Conservation (phyloP, 106 monocot species). For the Dendrobium chrysotoxum region DNA sequence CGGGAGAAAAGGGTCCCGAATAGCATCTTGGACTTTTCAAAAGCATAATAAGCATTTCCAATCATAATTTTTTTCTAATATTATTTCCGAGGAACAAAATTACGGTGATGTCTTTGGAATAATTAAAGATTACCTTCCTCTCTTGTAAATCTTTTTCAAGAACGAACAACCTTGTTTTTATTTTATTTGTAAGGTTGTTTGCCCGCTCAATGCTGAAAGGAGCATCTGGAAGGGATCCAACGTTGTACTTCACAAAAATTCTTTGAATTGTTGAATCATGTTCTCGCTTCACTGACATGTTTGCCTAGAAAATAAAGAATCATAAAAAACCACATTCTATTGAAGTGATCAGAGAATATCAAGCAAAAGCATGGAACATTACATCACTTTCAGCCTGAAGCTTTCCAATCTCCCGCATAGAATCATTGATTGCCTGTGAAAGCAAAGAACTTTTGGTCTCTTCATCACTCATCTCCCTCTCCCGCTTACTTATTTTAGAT, state of each 20-base stretch:
- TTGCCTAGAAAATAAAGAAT: slow-evolving; percentile 42
- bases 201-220: slow-evolving; percentile 72
- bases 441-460: slow-evolving; percentile 50
- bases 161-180: slow-evolving; percentile 54
- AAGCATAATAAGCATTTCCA: slow-evolving; percentile 4
- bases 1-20: neutral
- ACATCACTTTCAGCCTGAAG: slow-evolving; percentile 92
- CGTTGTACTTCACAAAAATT: slow-evolving; percentile 63
- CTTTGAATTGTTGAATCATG: slow-evolving; percentile 63
- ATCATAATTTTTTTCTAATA: neutral
- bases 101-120: neutral
- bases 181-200: slow-evolving; percentile 41
- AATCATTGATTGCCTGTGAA: slow-evolving; percentile 50
- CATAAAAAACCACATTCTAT: neutral
- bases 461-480: slow-evolving; percentile 77
- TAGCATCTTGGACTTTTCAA: neutral
- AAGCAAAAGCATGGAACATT: slow-evolving; percentile 17
- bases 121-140: slow-evolving; percentile 56
- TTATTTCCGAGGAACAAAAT: neutral
- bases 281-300: slow-evolving; percentile 54
- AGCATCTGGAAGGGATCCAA: slow-evolving; percentile 63
- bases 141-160: slow-evolving; percentile 75
- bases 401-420: slow-evolving; percentile 69
- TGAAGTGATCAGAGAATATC: neutral
- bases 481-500: slow-evolving; percentile 71